phyloP scores from a whole-genome alignment of 192 early-diverging fungal species.

The Kappamyces sp. region DNA sequence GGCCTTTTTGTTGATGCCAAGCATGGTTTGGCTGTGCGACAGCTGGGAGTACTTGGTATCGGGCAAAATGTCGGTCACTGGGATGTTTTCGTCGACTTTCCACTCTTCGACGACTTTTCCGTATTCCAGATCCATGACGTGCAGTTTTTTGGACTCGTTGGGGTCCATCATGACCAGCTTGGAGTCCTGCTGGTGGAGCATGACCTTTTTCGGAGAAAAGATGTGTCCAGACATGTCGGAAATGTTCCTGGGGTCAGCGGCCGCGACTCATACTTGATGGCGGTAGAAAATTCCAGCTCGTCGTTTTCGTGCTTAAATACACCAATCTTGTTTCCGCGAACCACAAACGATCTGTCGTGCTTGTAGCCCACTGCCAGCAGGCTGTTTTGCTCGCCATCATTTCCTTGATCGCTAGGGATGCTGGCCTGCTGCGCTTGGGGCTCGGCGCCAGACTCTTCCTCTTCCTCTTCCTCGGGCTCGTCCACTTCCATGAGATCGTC shows the following conservation, averaged over 20 bases:
- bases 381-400: slow-evolving; percentile 54
- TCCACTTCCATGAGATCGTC: slow-evolving; percentile 51
- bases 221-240: slow-evolving; percentile 46
- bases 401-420: slow-evolving; percentile 18
- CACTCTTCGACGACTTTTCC: slow-evolving; percentile 94
- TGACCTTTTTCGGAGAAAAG: slow-evolving; percentile 68
- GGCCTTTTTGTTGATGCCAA: slow-evolving; percentile 76
- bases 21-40: slow-evolving; percentile 66
- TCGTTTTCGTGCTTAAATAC: slow-evolving; percentile 76
- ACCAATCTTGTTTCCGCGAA: slow-evolving; percentile 83
- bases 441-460: slow-evolving; percentile 42
- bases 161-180: slow-evolving; percentile 71
- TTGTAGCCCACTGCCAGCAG: slow-evolving; percentile 80
- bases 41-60: slow-evolving; percentile 68
- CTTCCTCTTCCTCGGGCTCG: slow-evolving; percentile 36
- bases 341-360: slow-evolving; percentile 81
- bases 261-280: slow-evolving; percentile 50
- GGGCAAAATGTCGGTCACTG: slow-evolving; percentile 62
- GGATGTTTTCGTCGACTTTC: slow-evolving; percentile 72
- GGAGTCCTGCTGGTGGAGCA: slow-evolving; percentile 84
- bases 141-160: slow-evolving; percentile 64
- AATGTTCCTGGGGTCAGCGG: slow-evolving; percentile 36
- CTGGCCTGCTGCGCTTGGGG: slow-evolving; percentile 8
- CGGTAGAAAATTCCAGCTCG: slow-evolving; percentile 68
- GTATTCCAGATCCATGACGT: slow-evolving; percentile 84